A percentile compares a stretch with the other conserved stretches of the same genome.
Conservation (phyloP, 345 rosid genomes). For the Erucastrum elatum region DNA sequence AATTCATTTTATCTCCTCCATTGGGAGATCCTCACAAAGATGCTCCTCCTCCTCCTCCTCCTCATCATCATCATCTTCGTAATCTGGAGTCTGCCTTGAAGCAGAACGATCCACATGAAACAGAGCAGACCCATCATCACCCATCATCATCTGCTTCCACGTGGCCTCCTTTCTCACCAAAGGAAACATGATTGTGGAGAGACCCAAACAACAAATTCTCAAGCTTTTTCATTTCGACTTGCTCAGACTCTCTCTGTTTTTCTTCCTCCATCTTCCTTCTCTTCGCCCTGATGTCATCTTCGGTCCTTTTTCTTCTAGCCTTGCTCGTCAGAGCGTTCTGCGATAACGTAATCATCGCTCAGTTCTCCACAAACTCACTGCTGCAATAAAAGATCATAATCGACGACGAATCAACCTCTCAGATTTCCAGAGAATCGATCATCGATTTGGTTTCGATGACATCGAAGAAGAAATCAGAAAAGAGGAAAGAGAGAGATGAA, state of each 20-base stretch:
- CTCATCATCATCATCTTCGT: slow-evolving; percentile 45
- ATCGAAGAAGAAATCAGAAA: too few relatives aligned
- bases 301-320: slow-evolving; percentile 33
- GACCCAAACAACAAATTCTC: slow-evolving; percentile 79
- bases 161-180: slow-evolving; percentile 53
- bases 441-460: too few relatives aligned
- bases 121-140: slow-evolving; percentile 45
- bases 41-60: too few relatives aligned
- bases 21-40: too few relatives aligned
- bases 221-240: slow-evolving; percentile 67
- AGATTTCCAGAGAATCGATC: too few relatives aligned
- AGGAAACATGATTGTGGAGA: slow-evolving; percentile 68
- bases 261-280: slow-evolving; percentile 66
- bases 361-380: not conserved
- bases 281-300: slow-evolving; percentile 43
- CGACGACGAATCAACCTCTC: too few relatives aligned
- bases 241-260: slow-evolving; percentile 48
- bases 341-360: slow-evolving; percentile 65
- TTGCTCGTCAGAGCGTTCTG: slow-evolving; percentile 54
- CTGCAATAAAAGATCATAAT: slow-evolving; percentile 10
- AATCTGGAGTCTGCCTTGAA: slow-evolving; percentile 30
- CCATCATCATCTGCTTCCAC: too few relatives aligned
- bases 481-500: too few relatives aligned
- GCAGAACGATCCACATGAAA: slow-evolving; percentile 64
- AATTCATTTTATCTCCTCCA: too few relatives aligned